Base-by-base conservation (phyloP, 2,329 filamentous ascomycete species). In the Boeremia lycopersici region DNA sequence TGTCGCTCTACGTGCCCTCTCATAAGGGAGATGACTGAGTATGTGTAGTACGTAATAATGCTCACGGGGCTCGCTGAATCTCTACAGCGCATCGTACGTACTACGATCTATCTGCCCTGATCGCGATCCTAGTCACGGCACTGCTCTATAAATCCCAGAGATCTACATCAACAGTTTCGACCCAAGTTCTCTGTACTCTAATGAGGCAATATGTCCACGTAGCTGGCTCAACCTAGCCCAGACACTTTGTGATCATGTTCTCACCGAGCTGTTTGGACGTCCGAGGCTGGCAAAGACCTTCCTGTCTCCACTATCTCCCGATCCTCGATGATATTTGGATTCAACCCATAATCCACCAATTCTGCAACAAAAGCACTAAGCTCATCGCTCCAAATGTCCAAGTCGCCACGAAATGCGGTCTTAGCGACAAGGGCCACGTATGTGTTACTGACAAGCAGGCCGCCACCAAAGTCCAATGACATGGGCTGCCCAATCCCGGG, bases 401-500 rank as follows among this genome's bases (percentile, higher is more conserved):
- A 31, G 3, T 28, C 15, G 1, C 3, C 12, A 10, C 53, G 48
- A 19, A 57, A 53, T 8, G 53, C 2, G 4, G 1, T 40, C 33
- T 46, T 52, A 10, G 30, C 41, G 23, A 34, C 36, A n/a, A 23
- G 36, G 9, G 53, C 49, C 10, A 23, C n/a, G 7, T 33, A 23
- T 19, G 36, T 45, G 10, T 56, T 11, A 1, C 53, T 50, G 8
- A 49, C 46, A 2, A 52, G 19, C 5, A 66, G 47, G 1, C 60
- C 60, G 4, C 57, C 62, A n/a, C n/a, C n/a, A n/a, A 12, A 63
- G 65, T 34, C 57, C 61, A 19, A 67, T 19, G 15, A 65, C 29
- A 35, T n/a, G n/a, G n/a, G n/a, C n/a, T n/a, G n/a, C n/a, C n/a
- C n/a, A n/a, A n/a, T n/a, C n/a, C n/a, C n/a, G n/a, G n/a, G n/a